phyloP scores from a whole-genome alignment of 2,329 filamentous ascomycete genomes.

The Diaporthe ilicicola region DNA sequence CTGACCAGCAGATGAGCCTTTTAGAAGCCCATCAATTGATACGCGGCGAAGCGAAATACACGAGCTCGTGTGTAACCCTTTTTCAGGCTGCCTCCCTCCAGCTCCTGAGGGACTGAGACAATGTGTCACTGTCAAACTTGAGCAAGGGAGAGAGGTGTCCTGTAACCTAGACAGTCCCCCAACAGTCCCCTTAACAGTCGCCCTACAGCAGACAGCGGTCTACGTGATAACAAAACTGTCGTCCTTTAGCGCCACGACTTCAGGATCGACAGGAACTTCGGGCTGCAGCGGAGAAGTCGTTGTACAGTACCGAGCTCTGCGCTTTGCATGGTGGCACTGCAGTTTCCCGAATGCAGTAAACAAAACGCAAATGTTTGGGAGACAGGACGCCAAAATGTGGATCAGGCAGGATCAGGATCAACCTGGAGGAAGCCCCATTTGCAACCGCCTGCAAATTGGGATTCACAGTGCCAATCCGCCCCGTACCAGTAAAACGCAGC shows the following conservation, averaged over 20 bases:
- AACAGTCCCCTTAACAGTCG: background rate
- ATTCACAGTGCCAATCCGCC: slow-evolving; percentile 24
- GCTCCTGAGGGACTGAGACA: slow-evolving; percentile 5
- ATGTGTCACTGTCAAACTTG: background rate
- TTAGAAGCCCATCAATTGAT: background rate
- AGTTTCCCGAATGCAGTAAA: background rate
- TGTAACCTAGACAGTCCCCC: background rate
- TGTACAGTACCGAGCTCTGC: background rate
- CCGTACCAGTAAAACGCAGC: background rate
- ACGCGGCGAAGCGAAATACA: slow-evolving; percentile 7
- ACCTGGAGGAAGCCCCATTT: background rate
- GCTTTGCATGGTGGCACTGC: background rate
- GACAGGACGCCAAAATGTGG: slow-evolving; percentile 11
- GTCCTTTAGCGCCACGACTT: background rate
- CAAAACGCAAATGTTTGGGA: background rate
- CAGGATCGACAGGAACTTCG: background rate
- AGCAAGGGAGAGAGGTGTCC: background rate
- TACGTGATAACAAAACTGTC: background rate
- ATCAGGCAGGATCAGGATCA: slow-evolving; percentile 22
- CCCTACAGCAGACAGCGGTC: background rate
- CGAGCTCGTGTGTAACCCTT: background rate
- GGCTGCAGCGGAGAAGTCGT: no score
- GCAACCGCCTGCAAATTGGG: slow-evolving; percentile 19
- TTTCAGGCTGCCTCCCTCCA: background rate
- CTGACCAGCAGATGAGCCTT: background rate